A percentile compares a stretch with the other conserved stretches of the same genome.
phyloP scores from a whole-genome alignment of 768 basidiomycete species.

The Cyclocybe aegerita region DNA sequence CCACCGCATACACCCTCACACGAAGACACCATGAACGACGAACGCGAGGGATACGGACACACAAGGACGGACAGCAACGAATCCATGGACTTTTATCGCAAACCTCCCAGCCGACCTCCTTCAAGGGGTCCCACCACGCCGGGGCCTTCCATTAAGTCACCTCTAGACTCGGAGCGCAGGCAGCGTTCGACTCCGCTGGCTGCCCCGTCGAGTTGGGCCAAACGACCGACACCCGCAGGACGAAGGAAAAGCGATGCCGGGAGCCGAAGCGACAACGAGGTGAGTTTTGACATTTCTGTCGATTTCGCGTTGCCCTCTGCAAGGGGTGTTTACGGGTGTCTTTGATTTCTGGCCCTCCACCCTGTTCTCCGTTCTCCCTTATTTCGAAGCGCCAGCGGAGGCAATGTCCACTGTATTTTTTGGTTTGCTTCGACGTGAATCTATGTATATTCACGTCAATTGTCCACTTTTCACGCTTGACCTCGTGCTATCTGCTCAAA shows the following conservation, averaged over 20 bases:
- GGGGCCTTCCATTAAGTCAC: conserved; percentile 39
- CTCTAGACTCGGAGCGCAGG: conserved; percentile 67
- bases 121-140: conserved; percentile 59
- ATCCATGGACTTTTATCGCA: conserved; percentile 39
- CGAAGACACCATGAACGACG: conserved; percentile 40
- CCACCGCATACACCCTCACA: conserved; percentile 39
- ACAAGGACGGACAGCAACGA: conserved; percentile 58
- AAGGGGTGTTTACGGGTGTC: background rate
- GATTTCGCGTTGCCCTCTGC: conserved; percentile 3
- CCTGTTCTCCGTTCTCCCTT: conserved; percentile 9
- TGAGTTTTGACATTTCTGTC: no score
- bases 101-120: conserved; percentile 47
- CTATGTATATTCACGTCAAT: no score
- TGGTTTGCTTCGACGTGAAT: no score
- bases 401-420: no score
- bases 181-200: conserved; percentile 70
- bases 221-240: conserved; percentile 63
- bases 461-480: no score
- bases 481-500: no score
- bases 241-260: conserved; percentile 77
- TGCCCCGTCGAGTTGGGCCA: conserved; percentile 74
- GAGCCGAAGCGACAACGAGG: conserved; percentile 78
- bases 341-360: background rate
- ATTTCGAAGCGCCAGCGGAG: no score
- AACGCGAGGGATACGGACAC: conserved; percentile 17